Base-by-base conservation (phyloP, 441 rosid genomes). In the Kokia cookei region DNA sequence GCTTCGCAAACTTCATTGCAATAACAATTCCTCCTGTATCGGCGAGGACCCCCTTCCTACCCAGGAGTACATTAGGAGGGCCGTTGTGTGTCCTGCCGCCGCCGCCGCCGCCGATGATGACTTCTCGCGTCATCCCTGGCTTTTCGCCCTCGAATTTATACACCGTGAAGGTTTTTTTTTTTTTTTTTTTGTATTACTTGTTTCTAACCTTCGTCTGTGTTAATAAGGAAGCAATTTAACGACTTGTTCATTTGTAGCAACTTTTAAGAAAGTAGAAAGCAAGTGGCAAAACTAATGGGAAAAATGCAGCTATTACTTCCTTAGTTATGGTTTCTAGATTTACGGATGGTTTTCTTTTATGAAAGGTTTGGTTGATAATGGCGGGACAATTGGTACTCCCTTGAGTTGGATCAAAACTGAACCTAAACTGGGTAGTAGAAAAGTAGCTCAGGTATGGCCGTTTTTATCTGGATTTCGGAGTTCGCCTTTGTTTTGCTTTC, bases 41-140 rank as follows among this genome's bases (percentile, higher is more conserved):
- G 74, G 75, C 0, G 87, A 85, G 47, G 86, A 83, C 1, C 80
- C 80, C 13, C 73, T 91, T 26, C 73, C 97, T 4, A 92, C 98
- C 32, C 97, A 92, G 79, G 95, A 92, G 82, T 91, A 85, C 71
- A 76, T 90, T 63, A 82, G 93, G 82, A 89, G 87, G 80, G 93
- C 85, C 73, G 82, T 85, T 0, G 93, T 88, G 76, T 86, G 84
- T 45, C 86, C 83, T 47, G 40, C 40, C 40, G 40, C 37, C 37
- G n/a, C n/a, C n/a, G 80, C 77, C 57, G 66, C 80, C 59, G 84
- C 72, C 27, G 94, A 89, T 45, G 87, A 81, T 24, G 91, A 91
- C 79, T 92, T 92, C 78, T 72, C 83, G 5, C 76, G 73, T 26
- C 71, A 77, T 57, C 93, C 97, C 0, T 91, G 97, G 97, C 83